Percentiles rank a stretch among this genome's conserved stretches.
These are phyloP conservation scores for Talaromyces wortmannii DNA, from an alignment of 495 filamentous ascomycete genomes.

Conservation along the genomic window DNA sequence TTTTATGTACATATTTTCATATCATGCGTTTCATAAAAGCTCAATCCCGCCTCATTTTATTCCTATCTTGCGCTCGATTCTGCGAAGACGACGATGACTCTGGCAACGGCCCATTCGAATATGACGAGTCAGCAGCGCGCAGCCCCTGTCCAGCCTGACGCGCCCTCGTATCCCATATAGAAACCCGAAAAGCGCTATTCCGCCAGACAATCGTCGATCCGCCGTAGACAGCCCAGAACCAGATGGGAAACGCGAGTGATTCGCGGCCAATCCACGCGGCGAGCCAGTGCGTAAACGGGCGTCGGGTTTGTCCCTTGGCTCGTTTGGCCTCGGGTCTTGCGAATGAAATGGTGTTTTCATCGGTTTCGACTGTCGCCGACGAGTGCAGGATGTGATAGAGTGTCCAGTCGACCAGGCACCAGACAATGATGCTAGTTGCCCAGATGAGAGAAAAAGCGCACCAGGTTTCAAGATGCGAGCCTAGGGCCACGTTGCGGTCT, in stretches of 20 bases:
- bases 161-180: conserved; percentile 74
- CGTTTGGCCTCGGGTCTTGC: conserved; percentile 33
- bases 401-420: conserved; percentile 68
- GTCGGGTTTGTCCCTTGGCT: conserved; percentile 20
- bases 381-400: conserved; percentile 70
- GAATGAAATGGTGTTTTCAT: conserved; percentile 67
- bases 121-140: conserved; percentile 3
- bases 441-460: conserved; percentile 57
- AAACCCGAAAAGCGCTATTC: conserved; percentile 73
- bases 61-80: not conserved
- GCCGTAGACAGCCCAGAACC: conserved; percentile 76
- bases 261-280: conserved; percentile 83
- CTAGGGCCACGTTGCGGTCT: conserved; percentile 40
- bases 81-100: not conserved
- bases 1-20: not conserved
- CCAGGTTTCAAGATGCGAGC: conserved; percentile 52
- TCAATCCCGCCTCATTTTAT: conserved; percentile 2
- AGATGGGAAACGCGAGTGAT: conserved; percentile 74
- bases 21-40: not conserved
- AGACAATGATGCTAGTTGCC: conserved; percentile 54
- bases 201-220: conserved; percentile 84
- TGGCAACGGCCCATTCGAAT: not conserved
- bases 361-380: conserved; percentile 59
- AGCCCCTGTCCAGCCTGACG: conserved; percentile 21
- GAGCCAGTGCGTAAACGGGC: conserved; percentile 65